Evolutionary conservation across 2,329 filamentous ascomycete species (phyloP), one percentile per base, ranked within the genome.

Genomic region (Venturia asperata): DNA sequence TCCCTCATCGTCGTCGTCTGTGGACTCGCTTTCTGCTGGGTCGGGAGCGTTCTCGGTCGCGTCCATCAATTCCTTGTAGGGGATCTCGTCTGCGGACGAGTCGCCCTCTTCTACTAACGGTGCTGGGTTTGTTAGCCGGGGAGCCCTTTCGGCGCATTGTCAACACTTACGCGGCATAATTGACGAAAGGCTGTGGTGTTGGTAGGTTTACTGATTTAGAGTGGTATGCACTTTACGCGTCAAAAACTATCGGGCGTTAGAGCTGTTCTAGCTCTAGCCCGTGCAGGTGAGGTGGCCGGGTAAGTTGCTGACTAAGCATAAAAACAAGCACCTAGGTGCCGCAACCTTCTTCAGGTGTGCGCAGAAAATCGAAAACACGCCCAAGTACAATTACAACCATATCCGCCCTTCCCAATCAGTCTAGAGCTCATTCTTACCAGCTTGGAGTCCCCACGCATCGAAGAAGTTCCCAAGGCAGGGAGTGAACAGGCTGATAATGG

Each of bases 81-180:
- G 70, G 45, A 74, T 70, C n/a, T 66, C 66, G 30, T 71, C 72
- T 11, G 69, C 68, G 68, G 66, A 70, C 17, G 58, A 65, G 62
- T 63, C 42, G 47, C n/a, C 47, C 19, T 63, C 62, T 39, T 47
- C 62, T 13, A 49, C 34, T 3, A 47, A 19, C 34, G 43, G 43
- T 52, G 42, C 62, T 63, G 24, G 2, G 24, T 34, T 41, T 24
- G 43, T 63, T 49, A 63, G 15, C 11, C n/a, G 30, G 19, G 27
- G 30, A 37, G 15, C 27, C 21, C 2, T 34, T 21, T 37, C 30
- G 30, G 52, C 52, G 52, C 52, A 58, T 58, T 17, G 30, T 10
- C 17, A 6, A 24, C 7, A 66, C 64, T 64, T 41, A 63, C 64
- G 64, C 37, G 64, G 64, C 64, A 66, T 66, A n/a, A 30, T 37